phyloP scores from a whole-genome alignment of 2,329 filamentous ascomycete genomes.

The Aspergillus proliferans region DNA sequence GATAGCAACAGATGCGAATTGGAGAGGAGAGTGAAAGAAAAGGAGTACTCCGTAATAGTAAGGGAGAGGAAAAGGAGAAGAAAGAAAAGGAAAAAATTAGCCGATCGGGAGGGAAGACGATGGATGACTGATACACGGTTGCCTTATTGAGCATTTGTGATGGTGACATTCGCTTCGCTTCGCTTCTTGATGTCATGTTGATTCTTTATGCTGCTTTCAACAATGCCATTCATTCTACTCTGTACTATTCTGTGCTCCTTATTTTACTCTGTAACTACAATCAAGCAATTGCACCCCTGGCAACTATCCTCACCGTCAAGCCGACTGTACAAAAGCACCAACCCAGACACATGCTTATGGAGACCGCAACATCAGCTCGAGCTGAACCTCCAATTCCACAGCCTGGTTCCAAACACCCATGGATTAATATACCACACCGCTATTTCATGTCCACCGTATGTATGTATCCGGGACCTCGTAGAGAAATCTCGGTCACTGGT shows the following conservation, averaged over 20 bases:
- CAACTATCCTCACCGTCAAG: too few relatives aligned
- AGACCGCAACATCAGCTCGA: not conserved
- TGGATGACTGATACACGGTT: conserved; percentile 6
- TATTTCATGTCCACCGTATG: too few relatives aligned
- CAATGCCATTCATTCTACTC: not conserved
- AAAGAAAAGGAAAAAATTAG: conserved; percentile 7
- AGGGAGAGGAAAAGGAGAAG: conserved; percentile 4
- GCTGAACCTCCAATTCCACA: too few relatives aligned
- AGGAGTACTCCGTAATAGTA: too few relatives aligned
- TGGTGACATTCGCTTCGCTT: not conserved
- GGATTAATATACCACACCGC: too few relatives aligned
- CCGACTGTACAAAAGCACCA: too few relatives aligned
- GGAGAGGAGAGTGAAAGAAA: not conserved
- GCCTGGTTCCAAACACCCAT: too few relatives aligned
- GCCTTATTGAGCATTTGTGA: conserved; percentile 5
- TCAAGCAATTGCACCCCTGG: too few relatives aligned
- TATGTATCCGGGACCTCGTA: too few relatives aligned
- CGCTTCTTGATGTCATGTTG: not conserved
- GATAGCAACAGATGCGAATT: not conserved
- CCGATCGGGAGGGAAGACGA: not conserved
- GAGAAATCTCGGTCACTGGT: too few relatives aligned
- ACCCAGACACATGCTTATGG: not conserved
- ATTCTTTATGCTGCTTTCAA: not conserved
- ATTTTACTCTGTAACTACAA: too few relatives aligned
- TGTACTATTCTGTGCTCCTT: too few relatives aligned